Evolutionary conservation across 2,329 filamentous ascomycete species (phyloP), one percentile per base, ranked within the genome.

Genomic region (Talaromyces albobiverticillius): DNA sequence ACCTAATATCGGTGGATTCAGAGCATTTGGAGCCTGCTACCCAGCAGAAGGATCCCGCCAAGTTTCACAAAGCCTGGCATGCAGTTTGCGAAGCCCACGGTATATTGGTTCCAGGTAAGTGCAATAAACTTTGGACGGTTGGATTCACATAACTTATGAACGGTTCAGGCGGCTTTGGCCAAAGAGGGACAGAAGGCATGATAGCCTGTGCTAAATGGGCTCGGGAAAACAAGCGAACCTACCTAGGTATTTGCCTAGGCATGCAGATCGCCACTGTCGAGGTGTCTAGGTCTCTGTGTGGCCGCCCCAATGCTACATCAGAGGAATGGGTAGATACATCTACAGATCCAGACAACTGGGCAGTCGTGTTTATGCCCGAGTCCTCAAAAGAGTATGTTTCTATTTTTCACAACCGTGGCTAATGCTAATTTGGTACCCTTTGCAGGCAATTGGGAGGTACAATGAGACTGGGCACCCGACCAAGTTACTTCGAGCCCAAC

Each of bases 251-350:
- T 59, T 96, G 93, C 69, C 78, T 96, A 20, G 91, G 91, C 54
- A 90, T 96, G 86, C 94, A 97, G 71, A 82, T 96, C 45, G 91
- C 93, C 18, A 90, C 96, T 45, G 88, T 96, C 61, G 92, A 97
- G 71, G 90, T 85, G 62, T 90, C 91, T 1, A 85, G 91, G 40
- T 85, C 90, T 60, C 26, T 93, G 1, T 88, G 85, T 72, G 82
- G 82, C 25, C 79, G 91, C 58, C 70, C 73, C 3, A 72, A 77
- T 41, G 83, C 82, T 1, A 29, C 26, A 36, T 46, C 36, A 34
- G n/a, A 43, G 53, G 4, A 55, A 43, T 38, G 47, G 29, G 49
- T 34, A 46, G 36, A 18, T 51, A 38, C 48, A 46, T 46, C 53
- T 38, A 16, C 34, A 11, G 25, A 46, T 42, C 29, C 42, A 13